phyloP scores from a whole-genome alignment of 768 basidiomycete species.

The Tephrocybe rancida region DNA sequence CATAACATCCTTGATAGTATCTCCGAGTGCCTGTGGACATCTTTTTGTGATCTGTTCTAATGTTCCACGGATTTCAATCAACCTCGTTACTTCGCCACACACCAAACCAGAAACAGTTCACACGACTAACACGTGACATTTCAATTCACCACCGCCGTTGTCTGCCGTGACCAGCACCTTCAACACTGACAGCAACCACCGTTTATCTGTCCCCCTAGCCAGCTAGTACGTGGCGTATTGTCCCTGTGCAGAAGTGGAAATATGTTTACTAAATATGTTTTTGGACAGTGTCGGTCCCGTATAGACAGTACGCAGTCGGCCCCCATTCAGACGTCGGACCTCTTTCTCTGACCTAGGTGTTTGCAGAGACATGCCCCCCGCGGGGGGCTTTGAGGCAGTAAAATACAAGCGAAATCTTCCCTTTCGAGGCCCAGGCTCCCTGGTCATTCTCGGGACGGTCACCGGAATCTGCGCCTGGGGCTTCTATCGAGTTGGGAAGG shows the following conservation, averaged over 20 bases:
- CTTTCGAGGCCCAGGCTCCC: conserved; percentile 82
- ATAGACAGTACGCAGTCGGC: conserved; percentile 57
- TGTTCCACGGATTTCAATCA: too few relatives aligned
- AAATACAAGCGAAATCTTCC: conserved; percentile 97
- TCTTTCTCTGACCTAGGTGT: conserved; percentile 12
- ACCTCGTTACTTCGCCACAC: conserved; percentile 6
- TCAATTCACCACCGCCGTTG: background rate
- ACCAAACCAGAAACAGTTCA: background rate
- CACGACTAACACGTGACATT: background rate
- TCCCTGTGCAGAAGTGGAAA: background rate
- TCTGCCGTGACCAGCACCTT: conserved; percentile 3
- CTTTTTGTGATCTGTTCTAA: background rate
- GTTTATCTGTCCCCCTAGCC: background rate
- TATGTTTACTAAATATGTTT: conserved; percentile 3
- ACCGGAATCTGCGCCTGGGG: conserved; percentile 86
- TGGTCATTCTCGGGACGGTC: conserved; percentile 85
- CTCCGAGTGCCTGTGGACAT: background rate
- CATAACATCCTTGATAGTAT: background rate
- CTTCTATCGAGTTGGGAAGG: conserved; percentile 89
- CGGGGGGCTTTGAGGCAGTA: conserved; percentile 90
- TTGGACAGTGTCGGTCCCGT: conserved; percentile 56
- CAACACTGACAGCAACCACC: conserved; percentile 3
- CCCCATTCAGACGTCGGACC: conserved; percentile 29
- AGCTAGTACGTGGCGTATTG: conserved; percentile 16
- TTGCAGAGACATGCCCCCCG: conserved; percentile 91